phyloP scores from a whole-genome alignment of 2,329 filamentous ascomycete genomes.

The Coniochaeta ligniaria region DNA sequence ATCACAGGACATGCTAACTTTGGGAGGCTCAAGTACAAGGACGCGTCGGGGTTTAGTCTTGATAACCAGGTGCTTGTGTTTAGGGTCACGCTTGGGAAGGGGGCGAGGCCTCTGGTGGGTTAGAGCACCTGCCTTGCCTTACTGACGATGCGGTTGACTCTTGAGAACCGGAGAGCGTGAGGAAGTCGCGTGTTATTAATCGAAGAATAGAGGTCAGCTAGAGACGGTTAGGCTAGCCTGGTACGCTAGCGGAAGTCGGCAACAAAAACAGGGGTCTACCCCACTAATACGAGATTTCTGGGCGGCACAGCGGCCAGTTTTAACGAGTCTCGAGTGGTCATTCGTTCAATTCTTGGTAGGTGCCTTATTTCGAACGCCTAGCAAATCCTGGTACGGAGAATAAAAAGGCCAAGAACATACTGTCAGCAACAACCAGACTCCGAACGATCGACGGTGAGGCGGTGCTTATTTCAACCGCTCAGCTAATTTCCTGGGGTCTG shows the following conservation, averaged over 20 bases:
- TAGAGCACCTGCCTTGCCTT: constrained; percentile 19
- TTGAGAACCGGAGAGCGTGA: no score
- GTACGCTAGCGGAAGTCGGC: not conserved
- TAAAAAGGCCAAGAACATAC: no score
- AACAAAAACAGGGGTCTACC: not conserved
- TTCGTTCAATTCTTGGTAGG: no score
- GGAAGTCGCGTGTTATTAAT: no score
- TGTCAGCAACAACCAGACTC: no score
- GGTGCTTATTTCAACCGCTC: no score
- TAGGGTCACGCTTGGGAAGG: constrained; percentile 34
- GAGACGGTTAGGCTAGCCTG: no score
- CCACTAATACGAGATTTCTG: not conserved
- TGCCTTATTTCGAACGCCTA: no score
- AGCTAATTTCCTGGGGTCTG: not conserved
- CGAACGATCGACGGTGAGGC: no score
- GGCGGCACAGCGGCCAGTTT: not conserved
- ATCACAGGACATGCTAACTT: constrained; percentile 39
- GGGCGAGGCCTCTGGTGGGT: constrained; percentile 13
- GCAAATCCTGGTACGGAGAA: no score
- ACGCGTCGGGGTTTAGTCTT: constrained; percentile 47
- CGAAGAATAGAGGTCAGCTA: no score
- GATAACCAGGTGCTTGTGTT: constrained; percentile 60
- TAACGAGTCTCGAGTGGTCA: no score
- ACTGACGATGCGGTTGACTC: not conserved
- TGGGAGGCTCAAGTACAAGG: constrained; percentile 47